phyloP scores from a whole-genome alignment of 108 stramenopile species.

The Nannochloropsis oceanica region DNA sequence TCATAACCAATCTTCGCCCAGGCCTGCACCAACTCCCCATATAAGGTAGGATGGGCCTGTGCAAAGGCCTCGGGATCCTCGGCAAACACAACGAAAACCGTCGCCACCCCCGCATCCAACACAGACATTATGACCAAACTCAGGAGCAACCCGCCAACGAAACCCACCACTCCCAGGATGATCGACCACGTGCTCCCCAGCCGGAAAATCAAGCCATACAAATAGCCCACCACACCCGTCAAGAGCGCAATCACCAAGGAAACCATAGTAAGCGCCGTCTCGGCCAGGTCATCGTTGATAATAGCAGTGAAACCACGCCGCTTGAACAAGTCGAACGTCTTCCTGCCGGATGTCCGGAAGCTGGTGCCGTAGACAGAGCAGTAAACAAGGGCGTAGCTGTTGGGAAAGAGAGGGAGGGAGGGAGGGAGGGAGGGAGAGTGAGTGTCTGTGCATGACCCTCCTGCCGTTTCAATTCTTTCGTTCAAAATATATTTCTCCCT shows the following conservation, averaged over 20 bases:
- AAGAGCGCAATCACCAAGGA: neutral
- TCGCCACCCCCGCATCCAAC: slow-evolving; percentile 14
- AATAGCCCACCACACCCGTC: neutral
- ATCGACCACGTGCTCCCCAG: neutral
- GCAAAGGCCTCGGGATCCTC: slow-evolving; percentile 7
- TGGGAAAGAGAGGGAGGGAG: neutral
- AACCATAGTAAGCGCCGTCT: neutral
- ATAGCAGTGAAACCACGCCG: slow-evolving; percentile 3
- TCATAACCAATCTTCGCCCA: neutral
- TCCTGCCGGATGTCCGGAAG: slow-evolving; percentile 5
- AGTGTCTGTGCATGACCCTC: neutral
- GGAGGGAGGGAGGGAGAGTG: too few species aligned
- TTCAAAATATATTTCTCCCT: neutral
- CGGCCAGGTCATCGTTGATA: slow-evolving; percentile 24
- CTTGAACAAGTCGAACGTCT: slow-evolving; percentile 13
- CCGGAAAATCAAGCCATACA: neutral
- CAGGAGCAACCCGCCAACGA: neutral
- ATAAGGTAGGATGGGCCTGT: neutral
- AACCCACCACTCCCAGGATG: neutral
- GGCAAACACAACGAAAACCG: slow-evolving; percentile 28
- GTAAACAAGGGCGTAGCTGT: neutral
- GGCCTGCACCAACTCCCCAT: neutral
- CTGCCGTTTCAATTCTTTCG: neutral
- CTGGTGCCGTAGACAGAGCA: slow-evolving; percentile 18
- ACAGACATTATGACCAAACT: neutral